Evolutionary conservation across 2,329 filamentous ascomycete genomes (phyloP), one percentile per base, ranked within the genome.

Genomic region (Rhynchosporium secalis): DNA sequence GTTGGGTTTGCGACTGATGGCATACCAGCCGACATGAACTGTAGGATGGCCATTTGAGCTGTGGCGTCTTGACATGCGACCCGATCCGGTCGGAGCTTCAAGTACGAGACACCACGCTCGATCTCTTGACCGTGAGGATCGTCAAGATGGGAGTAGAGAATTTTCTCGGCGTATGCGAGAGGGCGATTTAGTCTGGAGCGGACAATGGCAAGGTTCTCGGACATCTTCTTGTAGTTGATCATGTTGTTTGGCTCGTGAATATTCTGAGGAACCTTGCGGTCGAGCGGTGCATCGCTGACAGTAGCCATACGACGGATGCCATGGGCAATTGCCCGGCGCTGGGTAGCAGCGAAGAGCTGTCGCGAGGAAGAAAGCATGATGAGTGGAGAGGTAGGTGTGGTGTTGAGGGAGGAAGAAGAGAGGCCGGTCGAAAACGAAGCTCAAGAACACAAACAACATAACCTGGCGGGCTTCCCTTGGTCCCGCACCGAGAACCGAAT

Each of bases 191-290:
- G 86, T 74, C 95, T 89, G 73, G 82, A 78, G 75, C 95, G 91
- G 72, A 99, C 95, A 78, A 99, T 87, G 74, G 87, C 83, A 65
- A 99, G 86, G 85, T 96, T 98, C 83, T 98, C 93, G 73, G 90
- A 92, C 92, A 98, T 97, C 86, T 97, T 97, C 86, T 91, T 92
- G 79, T 99, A 99, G 86, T 97, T 96, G 85, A 98, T 96, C 84
- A 92, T 97, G 85, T 96, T 95, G 79, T 85, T 86, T 79, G 92
- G 90, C 81, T 99, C 95, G 84, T 88, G 92, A 81, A 92, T 97
- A 84, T 94, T 96, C 86, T 98, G 96, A 79, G 89, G 90, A 78
- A 99, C 95, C 89, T 97, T 96, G 82, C 88, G 88, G 81, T 93
- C 91, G 71, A 99, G 88, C 72, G 92, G 86, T 75, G 87, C 87